Base-by-base conservation (phyloP, 2,329 filamentous ascomycete genomes). In the Microcyclosporella mali region DNA sequence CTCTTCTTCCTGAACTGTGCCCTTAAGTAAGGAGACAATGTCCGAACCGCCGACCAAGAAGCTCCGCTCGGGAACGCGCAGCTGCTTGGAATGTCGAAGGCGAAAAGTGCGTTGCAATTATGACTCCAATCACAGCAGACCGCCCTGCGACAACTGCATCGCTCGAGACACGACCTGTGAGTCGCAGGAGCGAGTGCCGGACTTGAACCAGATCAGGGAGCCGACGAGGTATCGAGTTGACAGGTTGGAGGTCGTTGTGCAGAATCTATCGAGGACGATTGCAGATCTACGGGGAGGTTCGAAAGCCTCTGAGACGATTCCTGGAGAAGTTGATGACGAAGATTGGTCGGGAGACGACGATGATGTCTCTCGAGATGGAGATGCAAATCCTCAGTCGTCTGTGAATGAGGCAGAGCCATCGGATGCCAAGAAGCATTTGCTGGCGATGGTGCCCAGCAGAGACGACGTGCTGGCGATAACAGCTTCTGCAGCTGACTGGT, bases 181-280 rank as follows among this genome's bases (percentile, higher is more conserved):
- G 18, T 31, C 33, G 14, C 41, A 43, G 27, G 27, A 31, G 19
- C 27, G 38, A 11, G 35, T 28, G 7, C 33, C 18, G 10, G 41
- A 43, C 28, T 15, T 33, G 18, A 16, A n/a, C 3, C 33, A 43
- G 18, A 31, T 28, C 30, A 28, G 28, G 3, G 36, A 40, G 16
- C 37, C 42, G 18, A 45, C 42, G 1, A 21, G 42, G 30, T 31
- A 45, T 11, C 29, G 42, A 16, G 42, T 45, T n/a, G 37, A 45
- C 14, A 28, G 37, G 7, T 31, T 45, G 16, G 42, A 45, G 16
- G 29, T 15, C 15, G 25, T 33, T 12, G 42, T 45, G 3, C 17
- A 35, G 30, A 34, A 19, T 25, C 31, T 45, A 3, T 39, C 30
- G 9, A 31, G 33, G 19, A 33, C 37, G 4, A 36, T 45, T 4